Evolutionary conservation across 805 yeast genomes (phyloP).

Genomic region (Ogataea methylovora): DNA sequence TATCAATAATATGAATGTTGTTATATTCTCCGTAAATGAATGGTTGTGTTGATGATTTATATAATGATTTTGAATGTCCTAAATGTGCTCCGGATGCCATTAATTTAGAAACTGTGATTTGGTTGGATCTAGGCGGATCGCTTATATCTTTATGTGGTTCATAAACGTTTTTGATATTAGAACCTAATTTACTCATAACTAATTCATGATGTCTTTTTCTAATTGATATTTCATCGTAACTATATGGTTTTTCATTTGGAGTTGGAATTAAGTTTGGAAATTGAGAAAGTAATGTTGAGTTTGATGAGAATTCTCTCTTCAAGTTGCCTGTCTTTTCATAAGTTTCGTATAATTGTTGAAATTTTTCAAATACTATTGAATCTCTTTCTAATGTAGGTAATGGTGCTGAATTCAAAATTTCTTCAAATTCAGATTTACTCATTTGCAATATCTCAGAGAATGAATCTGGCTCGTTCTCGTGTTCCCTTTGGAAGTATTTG

Average conservation of each 20-base stretch:
- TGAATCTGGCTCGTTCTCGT: no score
- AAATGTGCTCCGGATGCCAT: slow-evolving; percentile 92
- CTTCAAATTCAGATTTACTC: slow-evolving; percentile 19
- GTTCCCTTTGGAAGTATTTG: no score
- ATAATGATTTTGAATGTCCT: slow-evolving; percentile 79
- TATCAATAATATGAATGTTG: slow-evolving; percentile 86
- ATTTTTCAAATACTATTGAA: slow-evolving; percentile 16
- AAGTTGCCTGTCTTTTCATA: slow-evolving; percentile 17
- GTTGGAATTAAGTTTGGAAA: slow-evolving; percentile 65
- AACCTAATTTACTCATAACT: slow-evolving; percentile 53
- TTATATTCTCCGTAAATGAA: slow-evolving; percentile 82
- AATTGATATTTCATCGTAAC: slow-evolving; percentile 68
- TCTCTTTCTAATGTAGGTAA: slow-evolving; percentile 23
- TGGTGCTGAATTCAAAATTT: slow-evolving; percentile 15
- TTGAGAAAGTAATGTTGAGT: slow-evolving; percentile 20
- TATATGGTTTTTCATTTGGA: slow-evolving; percentile 55
- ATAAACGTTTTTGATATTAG: slow-evolving; percentile 55
- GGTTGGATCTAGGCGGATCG: slow-evolving; percentile 48
- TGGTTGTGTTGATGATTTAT: slow-evolving; percentile 79
- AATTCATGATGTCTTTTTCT: slow-evolving; percentile 62
- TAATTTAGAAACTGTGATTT: slow-evolving; percentile 60
- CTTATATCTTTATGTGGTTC: slow-evolving; percentile 59
- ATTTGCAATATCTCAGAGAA: no score
- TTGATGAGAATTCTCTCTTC: slow-evolving; percentile 12
- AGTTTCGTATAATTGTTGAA: slow-evolving; percentile 18